phyloP scores from a whole-genome alignment of 2,329 filamentous ascomycete genomes.

The Trichoderma arundinaceum region DNA sequence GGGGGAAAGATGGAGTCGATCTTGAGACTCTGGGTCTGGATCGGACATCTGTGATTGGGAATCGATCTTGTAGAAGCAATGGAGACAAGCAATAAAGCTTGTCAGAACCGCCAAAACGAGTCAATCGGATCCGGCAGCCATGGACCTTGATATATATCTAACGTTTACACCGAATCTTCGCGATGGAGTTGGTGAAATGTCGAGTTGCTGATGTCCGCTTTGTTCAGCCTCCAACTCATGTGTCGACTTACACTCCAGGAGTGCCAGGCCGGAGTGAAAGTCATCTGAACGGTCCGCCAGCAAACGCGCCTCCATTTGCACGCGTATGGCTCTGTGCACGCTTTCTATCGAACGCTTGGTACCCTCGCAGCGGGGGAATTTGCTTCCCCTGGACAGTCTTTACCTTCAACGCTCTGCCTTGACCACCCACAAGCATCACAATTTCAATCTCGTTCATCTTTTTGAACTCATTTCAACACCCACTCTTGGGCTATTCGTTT shows the following conservation, averaged over 20 bases:
- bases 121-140: background rate
- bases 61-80: background rate
- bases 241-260: constrained; percentile 1
- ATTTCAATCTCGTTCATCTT: background rate
- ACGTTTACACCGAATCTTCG: background rate
- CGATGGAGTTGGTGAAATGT: background rate
- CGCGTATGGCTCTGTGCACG: background rate
- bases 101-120: background rate
- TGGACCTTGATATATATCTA: background rate
- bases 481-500: background rate
- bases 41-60: constrained; percentile 22
- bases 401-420: background rate
- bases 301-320: constrained; percentile 7
- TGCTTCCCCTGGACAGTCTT: background rate
- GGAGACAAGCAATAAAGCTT: background rate
- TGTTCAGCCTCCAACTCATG: background rate
- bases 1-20: constrained; percentile 9
- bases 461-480: background rate
- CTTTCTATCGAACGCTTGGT: background rate
- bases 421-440: background rate
- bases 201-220: background rate
- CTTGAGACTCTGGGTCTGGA: background rate
- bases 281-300: constrained; percentile 21
- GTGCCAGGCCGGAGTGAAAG: constrained; percentile 11
- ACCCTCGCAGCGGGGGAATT: background rate